Evolutionary conservation across 2,329 filamentous ascomycete species (phyloP).

Genomic region (Plectosphaerella sp.): DNA sequence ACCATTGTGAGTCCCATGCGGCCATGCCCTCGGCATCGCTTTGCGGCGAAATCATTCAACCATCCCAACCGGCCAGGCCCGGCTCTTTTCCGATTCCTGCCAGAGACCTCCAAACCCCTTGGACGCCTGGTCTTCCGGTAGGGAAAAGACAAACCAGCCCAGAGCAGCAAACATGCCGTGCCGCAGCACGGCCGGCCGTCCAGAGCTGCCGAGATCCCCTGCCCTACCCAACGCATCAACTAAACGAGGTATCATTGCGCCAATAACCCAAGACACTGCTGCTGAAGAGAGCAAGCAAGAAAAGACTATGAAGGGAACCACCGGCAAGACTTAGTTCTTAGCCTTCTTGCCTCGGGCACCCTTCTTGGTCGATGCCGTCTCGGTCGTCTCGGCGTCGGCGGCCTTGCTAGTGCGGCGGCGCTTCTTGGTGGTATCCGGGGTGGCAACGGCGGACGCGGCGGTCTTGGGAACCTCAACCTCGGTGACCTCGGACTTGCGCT

Average conservation of each 20-base stretch:
- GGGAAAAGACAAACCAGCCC: neutral
- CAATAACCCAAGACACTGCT: conserved; percentile 8
- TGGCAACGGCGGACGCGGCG: conserved; percentile 28
- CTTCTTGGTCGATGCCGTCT: conserved; percentile 47
- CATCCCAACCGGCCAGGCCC: neutral
- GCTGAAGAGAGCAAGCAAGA: conserved; percentile 3
- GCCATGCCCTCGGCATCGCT: neutral
- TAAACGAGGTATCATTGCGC: conserved; percentile 11
- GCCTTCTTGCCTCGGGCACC: conserved; percentile 52
- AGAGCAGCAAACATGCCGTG: neutral
- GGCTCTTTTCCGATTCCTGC: neutral
- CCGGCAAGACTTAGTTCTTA: conserved; percentile 21
- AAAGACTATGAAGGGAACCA: neutral
- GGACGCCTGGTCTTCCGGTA: neutral
- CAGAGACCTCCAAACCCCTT: neutral
- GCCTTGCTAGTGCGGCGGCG: conserved; percentile 53
- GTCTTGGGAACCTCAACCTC: conserved; percentile 30
- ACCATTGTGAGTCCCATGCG: neutral
- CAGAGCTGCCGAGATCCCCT: neutral
- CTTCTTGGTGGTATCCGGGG: conserved; percentile 57
- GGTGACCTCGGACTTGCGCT: conserved; percentile 53
- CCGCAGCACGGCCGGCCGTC: neutral
- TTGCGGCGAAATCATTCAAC: neutral
- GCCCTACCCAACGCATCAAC: neutral
- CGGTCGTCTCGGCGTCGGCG: conserved; percentile 36